A percentile compares a stretch with the other conserved stretches of the same genome.
phyloP scores from a whole-genome alignment of 306 rosid species.

The Citrullus mucosospermus region DNA sequence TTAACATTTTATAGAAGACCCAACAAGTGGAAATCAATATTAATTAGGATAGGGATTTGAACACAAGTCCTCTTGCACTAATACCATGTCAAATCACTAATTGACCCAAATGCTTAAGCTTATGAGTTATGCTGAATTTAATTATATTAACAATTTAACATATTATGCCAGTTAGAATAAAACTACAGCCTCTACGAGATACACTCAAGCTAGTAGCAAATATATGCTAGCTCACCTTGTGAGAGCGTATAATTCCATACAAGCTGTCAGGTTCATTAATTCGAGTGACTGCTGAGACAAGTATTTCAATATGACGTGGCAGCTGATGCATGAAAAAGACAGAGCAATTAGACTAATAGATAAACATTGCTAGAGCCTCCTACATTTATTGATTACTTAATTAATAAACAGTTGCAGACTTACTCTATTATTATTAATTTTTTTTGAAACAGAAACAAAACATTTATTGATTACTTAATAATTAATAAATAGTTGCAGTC shows the following conservation, averaged over 20 bases:
- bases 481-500: too few species aligned
- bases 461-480: too few species aligned
- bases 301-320: constrained; percentile 73
- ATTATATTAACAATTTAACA: not conserved
- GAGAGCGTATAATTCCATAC: constrained; percentile 85
- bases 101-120: too few species aligned
- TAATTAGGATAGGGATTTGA: too few species aligned
- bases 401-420: not conserved
- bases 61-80: too few species aligned
- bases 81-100: too few species aligned
- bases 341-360: not conserved
- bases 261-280: constrained; percentile 94
- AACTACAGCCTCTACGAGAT: not conserved
- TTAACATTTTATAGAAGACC: too few species aligned
- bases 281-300: constrained; percentile 68
- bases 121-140: too few species aligned
- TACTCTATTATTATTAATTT: not conserved
- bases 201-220: not conserved
- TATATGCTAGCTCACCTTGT: constrained; percentile 46
- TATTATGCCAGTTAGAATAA: not conserved
- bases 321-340: constrained; percentile 27
- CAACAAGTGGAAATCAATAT: too few species aligned
- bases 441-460: too few species aligned
- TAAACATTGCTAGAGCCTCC: not conserved
- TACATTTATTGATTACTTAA: not conserved